Conservation (phyloP, 208 protist genomes). For the Blastocrithidia nonstop region DNA sequence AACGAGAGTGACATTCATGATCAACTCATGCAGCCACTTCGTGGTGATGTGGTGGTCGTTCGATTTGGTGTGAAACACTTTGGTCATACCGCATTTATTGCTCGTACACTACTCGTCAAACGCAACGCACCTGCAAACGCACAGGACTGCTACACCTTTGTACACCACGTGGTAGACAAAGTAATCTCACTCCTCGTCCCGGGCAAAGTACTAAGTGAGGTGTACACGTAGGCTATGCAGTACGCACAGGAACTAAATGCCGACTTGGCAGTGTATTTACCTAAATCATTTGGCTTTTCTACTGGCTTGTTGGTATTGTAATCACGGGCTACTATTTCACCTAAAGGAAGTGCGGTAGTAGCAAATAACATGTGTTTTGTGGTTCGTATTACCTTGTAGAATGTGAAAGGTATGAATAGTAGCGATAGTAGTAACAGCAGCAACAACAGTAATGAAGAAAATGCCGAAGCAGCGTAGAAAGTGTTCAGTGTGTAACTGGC, state of each 20-base stretch:
- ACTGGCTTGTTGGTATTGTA: slow-evolving; percentile 76
- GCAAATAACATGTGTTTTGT: slow-evolving; percentile 73
- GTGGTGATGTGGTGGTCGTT: slow-evolving; percentile 52
- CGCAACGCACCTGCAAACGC: slow-evolving; percentile 31
- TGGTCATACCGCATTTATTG: slow-evolving; percentile 65
- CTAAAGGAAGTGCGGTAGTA: slow-evolving; percentile 48
- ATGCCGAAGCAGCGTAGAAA: neutral
- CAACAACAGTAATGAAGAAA: slow-evolving; percentile 2
- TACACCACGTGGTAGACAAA: slow-evolving; percentile 52
- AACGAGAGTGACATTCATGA: too few species aligned
- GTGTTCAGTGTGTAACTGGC: slow-evolving; percentile 58
- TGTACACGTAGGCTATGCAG: slow-evolving; percentile 31
- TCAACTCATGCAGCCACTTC: slow-evolving; percentile 19
- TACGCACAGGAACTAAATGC: slow-evolving; percentile 29
- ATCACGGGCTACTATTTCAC: slow-evolving; percentile 57
- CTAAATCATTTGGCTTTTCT: slow-evolving; percentile 58
- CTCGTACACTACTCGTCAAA: slow-evolving; percentile 64
- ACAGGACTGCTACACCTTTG: slow-evolving; percentile 63
- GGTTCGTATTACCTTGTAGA: slow-evolving; percentile 55
- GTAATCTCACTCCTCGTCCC: slow-evolving; percentile 39
- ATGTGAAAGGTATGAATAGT: slow-evolving; percentile 14
- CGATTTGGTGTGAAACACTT: slow-evolving; percentile 66
- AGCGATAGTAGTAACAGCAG: slow-evolving; percentile 3
- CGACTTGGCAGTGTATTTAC: slow-evolving; percentile 22
- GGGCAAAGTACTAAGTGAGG: slow-evolving; percentile 33